Evolutionary conservation across 108 stramenopile genomes (phyloP).

Genomic region (Craspedostauros australis): DNA sequence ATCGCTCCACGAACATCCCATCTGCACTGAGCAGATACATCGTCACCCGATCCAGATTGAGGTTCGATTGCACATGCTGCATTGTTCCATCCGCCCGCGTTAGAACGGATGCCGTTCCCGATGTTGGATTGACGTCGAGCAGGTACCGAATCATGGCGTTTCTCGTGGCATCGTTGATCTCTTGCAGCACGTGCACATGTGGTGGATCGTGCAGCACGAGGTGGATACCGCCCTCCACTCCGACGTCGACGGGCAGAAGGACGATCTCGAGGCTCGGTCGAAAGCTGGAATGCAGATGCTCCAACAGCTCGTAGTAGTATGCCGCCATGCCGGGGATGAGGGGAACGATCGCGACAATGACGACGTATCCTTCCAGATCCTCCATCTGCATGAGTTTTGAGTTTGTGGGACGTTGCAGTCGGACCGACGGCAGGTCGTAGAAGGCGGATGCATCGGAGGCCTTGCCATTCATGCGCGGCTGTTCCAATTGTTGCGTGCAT

Average conservation of each 20-base stretch:
- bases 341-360: constrained; percentile 11
- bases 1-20: constrained; percentile 22
- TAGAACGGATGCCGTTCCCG: constrained; percentile 9
- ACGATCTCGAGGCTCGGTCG: constrained; percentile 19
- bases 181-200: constrained; percentile 24
- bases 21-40: constrained; percentile 30
- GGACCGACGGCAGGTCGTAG: no score
- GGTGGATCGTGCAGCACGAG: constrained; percentile 1
- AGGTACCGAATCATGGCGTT: constrained; percentile 18
- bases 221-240: constrained; percentile 10
- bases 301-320: constrained; percentile 33
- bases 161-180: constrained; percentile 6
- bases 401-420: no score
- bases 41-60: constrained; percentile 18
- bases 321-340: constrained; percentile 20
- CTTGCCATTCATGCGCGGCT: constrained; percentile 17
- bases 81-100: constrained; percentile 2
- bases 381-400: no score
- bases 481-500: constrained; percentile 19
- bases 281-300: constrained; percentile 13
- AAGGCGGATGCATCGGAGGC: no score
- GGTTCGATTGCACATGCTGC: constrained; percentile 1
- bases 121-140: constrained; percentile 16
- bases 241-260: constrained; percentile 23
- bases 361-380: constrained; percentile 26